Evolutionary conservation across 306 rosid species (phyloP).

Genomic region (Dryas octopetala): DNA sequence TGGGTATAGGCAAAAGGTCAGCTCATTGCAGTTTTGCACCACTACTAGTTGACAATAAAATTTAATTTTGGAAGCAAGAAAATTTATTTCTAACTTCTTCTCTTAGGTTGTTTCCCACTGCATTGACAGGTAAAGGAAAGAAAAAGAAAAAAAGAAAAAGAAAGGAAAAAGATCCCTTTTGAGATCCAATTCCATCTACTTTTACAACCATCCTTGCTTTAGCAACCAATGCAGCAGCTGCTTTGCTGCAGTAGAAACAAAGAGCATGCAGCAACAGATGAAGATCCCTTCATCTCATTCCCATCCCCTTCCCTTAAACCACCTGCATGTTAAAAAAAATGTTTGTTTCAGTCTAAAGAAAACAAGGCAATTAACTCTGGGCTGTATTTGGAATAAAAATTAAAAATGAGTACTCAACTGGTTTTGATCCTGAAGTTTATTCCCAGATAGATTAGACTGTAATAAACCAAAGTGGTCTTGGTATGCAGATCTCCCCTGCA

Average conservation of each 20-base stretch:
- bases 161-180: conserved; percentile 30
- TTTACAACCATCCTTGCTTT: conserved; percentile 30
- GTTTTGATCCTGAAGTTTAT: conserved; percentile 48
- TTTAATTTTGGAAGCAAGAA: conserved; percentile 37
- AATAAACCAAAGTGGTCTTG: conserved; percentile 62
- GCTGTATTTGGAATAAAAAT: background rate
- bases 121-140: conserved; percentile 46
- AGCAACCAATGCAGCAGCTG: conserved; percentile 23
- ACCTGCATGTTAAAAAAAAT: conserved; percentile 47
- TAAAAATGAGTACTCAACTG: conserved; percentile 38
- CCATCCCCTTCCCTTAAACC: conserved; percentile 56
- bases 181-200: conserved; percentile 51
- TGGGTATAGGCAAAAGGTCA: background rate
- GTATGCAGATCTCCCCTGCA: conserved; percentile 66
- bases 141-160: conserved; percentile 1
- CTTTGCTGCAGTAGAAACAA: conserved; percentile 17
- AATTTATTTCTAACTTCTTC: conserved; percentile 38
- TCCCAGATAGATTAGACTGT: conserved; percentile 55
- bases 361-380: conserved; percentile 2
- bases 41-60: conserved; percentile 46
- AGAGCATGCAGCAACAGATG: conserved; percentile 16
- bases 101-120: conserved; percentile 59
- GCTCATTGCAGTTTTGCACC: conserved; percentile 29
- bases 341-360: conserved; percentile 6
- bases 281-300: conserved; percentile 33